These are phyloP conservation scores for Podaxis rugospora DNA, from an alignment of 768 basidiomycete genomes.

Conservation along the genomic window DNA sequence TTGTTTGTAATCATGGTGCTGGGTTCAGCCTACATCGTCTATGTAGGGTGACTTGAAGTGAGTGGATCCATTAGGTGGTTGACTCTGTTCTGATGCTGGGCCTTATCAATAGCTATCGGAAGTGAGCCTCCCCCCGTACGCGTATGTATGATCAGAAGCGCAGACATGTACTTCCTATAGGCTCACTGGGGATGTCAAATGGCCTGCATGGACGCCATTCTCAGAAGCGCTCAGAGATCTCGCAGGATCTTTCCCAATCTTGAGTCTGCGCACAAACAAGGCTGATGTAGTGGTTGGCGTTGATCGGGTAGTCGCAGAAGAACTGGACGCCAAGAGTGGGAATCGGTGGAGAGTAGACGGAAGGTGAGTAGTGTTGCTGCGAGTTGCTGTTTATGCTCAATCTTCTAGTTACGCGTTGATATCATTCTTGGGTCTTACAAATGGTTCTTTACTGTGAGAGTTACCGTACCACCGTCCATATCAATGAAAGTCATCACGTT, in stretches of 20 bases:
- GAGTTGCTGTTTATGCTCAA: not conserved
- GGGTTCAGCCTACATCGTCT: constrained; percentile 2
- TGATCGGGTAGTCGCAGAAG: constrained; percentile 58
- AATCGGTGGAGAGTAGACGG: constrained; percentile 80
- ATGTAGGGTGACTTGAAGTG: constrained; percentile 85
- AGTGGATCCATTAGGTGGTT: constrained; percentile 22
- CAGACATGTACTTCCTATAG: constrained; percentile 35
- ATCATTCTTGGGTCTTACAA: constrained; percentile 22
- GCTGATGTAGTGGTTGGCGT: constrained; percentile 92
- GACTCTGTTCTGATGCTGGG: not conserved
- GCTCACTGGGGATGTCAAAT: constrained; percentile 82
- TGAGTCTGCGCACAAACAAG: constrained; percentile 91
- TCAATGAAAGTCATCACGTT: not conserved
- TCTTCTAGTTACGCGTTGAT: constrained; percentile 38
- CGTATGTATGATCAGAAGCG: not conserved
- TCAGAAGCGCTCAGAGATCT: constrained; percentile 54
- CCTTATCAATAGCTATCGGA: constrained; percentile 59
- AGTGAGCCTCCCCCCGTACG: constrained; percentile 43
- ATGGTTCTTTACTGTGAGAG: not conserved
- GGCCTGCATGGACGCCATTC: constrained; percentile 44
- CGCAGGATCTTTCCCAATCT: constrained; percentile 70
- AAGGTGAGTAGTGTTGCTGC: constrained; percentile 43
- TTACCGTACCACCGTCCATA: not conserved
- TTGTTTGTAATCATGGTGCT: constrained; percentile 2
- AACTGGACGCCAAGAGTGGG: constrained; percentile 51